Percentiles rank a stretch among this genome's conserved stretches.
Evolutionary conservation across 805 yeast genomes (phyloP).

Genomic region (Cyberlindnera xylosilytica): DNA sequence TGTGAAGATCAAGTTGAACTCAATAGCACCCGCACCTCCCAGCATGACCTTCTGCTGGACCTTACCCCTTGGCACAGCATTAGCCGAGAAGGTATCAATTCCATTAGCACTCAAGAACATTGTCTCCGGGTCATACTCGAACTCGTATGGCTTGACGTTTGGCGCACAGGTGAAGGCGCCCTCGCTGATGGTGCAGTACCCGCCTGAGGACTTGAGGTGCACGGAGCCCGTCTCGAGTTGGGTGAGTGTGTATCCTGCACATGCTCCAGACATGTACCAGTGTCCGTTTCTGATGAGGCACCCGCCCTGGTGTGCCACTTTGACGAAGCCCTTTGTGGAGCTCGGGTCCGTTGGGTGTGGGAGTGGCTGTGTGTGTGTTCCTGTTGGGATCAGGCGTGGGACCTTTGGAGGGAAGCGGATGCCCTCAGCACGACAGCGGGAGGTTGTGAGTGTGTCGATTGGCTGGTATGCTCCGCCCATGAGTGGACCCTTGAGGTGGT

Average conservation of each 20-base stretch:
- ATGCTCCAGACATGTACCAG: slow-evolving; percentile 78
- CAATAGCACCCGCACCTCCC: slow-evolving; percentile 40
- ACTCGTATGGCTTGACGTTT: slow-evolving; percentile 48
- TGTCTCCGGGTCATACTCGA: slow-evolving; percentile 10
- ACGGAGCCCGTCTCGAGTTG: slow-evolving; percentile 42
- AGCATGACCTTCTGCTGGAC: slow-evolving; percentile 44
- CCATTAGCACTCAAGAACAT: slow-evolving; percentile 14
- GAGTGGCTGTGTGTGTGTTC: slow-evolving; percentile 10
- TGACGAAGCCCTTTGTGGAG: slow-evolving; percentile 41
- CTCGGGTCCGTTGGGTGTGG: slow-evolving; percentile 31
- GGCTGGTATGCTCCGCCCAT: slow-evolving; percentile 60
- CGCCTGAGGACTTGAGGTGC: slow-evolving; percentile 63
- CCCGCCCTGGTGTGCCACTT: slow-evolving; percentile 52
- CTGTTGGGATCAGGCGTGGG: slow-evolving; percentile 25
- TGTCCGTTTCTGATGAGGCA: slow-evolving; percentile 83
- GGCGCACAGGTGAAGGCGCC: slow-evolving; percentile 36
- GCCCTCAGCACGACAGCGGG: slow-evolving; percentile 68
- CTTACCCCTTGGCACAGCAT: slow-evolving; percentile 29
- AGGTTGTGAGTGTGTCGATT: slow-evolving; percentile 51
- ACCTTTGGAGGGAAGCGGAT: slow-evolving; percentile 57
- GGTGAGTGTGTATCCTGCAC: slow-evolving; percentile 66
- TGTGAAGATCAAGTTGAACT: slow-evolving; percentile 31
- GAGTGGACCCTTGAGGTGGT: slow-evolving; percentile 69
- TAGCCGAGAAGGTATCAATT: slow-evolving; percentile 10
- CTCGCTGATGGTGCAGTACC: slow-evolving; percentile 58